These are phyloP conservation scores for Delitschia confertaspora DNA, from an alignment of 495 filamentous ascomycete species.

Conservation along the genomic window DNA sequence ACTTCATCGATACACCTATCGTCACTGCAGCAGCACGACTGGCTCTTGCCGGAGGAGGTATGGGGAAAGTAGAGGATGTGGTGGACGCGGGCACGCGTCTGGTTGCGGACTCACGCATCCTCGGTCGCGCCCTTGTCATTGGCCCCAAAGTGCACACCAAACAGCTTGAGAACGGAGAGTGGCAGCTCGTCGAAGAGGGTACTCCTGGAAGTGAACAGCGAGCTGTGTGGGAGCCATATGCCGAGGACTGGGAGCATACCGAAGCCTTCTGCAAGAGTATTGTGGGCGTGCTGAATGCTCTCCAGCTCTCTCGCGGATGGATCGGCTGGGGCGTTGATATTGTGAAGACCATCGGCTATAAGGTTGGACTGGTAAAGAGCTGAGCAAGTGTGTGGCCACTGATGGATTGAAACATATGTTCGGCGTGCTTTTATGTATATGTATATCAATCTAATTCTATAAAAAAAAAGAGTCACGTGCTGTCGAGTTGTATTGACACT, in stretches of 20 bases:
- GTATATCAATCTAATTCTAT: too few relatives aligned
- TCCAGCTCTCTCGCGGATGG: constrained; percentile 42
- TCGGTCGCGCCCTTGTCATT: constrained; percentile 45
- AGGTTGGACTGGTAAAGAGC: constrained; percentile 1
- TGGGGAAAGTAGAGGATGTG: constrained; percentile 47
- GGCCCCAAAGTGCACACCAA: constrained; percentile 45
- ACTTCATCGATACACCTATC: constrained; percentile 59
- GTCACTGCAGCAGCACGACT: constrained; percentile 32
- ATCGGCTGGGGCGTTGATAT: constrained; percentile 43
- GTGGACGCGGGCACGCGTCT: constrained; percentile 43
- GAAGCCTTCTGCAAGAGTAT: constrained; percentile 44
- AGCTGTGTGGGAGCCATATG: constrained; percentile 50
- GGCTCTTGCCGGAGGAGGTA: constrained; percentile 46
- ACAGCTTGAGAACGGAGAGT: constrained; percentile 32
- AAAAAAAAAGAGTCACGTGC: too few relatives aligned
- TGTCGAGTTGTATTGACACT: too few relatives aligned
- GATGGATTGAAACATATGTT: too few relatives aligned
- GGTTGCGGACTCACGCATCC: constrained; percentile 41
- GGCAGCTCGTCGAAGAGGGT: constrained; percentile 31
- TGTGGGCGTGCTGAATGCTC: constrained; percentile 41
- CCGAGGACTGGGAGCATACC: constrained; percentile 47
- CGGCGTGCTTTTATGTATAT: too few relatives aligned
- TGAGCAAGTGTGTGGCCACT: neutral
- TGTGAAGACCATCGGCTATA: constrained; percentile 22
- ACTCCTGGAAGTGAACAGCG: constrained; percentile 30